phyloP scores from a whole-genome alignment of 331 rosid species.

The Phaseolus coccineus region DNA sequence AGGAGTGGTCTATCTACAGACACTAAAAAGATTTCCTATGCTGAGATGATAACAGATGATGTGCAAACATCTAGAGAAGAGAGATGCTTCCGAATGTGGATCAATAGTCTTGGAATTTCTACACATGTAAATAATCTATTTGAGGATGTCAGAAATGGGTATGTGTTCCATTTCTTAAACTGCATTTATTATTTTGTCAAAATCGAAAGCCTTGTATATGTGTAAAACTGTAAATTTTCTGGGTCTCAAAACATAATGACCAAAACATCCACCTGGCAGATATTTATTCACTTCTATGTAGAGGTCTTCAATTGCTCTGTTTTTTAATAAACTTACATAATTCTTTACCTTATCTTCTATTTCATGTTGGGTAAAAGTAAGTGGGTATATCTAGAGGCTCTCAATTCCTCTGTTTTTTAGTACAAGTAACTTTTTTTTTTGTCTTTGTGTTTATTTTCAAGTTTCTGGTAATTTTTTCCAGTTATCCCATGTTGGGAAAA shows the following conservation, averaged over 20 bases:
- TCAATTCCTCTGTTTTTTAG: neutral
- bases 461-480: constrained; percentile 1
- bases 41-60: constrained; percentile 93
- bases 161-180: constrained; percentile 39
- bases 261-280: constrained; percentile 7
- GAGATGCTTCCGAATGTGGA: constrained; percentile 92
- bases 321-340: neutral
- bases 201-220: constrained; percentile 10
- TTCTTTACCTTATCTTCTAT: neutral
- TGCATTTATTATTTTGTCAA: constrained; percentile 17
- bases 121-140: constrained; percentile 73
- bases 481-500: neutral
- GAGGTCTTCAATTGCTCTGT: neutral
- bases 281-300: neutral
- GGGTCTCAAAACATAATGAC: constrained; percentile 9
- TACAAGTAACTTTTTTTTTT: neutral
- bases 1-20: constrained; percentile 90
- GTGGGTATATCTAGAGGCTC: neutral
- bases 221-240: constrained; percentile 5
- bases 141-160: constrained; percentile 96
- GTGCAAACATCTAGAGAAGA: constrained; percentile 90
- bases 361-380: neutral
- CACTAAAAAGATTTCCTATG: constrained; percentile 73
- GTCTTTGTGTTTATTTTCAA: neutral
- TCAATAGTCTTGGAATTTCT: constrained; percentile 86